Conservation (phyloP, 257 asterid species). For the Nicotiana paniculata region DNA sequence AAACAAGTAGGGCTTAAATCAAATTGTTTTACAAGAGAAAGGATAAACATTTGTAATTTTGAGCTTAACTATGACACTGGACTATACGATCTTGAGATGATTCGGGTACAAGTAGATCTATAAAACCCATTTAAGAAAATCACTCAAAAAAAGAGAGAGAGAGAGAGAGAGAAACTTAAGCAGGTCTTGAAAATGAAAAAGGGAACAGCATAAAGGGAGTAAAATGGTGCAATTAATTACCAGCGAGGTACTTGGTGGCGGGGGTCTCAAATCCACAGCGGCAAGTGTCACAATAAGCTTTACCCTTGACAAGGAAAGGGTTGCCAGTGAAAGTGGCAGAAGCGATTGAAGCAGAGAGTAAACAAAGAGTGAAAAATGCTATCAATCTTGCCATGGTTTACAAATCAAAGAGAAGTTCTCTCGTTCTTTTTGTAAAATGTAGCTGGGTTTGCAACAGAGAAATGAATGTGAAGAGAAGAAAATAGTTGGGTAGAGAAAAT, state of each 20-base stretch:
- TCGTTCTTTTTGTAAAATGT: neutral
- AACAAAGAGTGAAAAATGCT: conserved; percentile 28
- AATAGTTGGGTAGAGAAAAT: neutral
- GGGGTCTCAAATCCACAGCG: conserved; percentile 65
- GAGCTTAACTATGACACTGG: neutral
- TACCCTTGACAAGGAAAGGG: conserved; percentile 32
- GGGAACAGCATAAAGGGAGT: neutral
- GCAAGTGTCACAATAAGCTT: conserved; percentile 66
- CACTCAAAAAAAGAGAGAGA: neutral
- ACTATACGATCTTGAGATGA: neutral
- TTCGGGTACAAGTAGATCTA: neutral
- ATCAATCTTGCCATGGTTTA: conserved; percentile 43
- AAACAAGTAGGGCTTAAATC: neutral
- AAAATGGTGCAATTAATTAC: conserved; percentile 15
- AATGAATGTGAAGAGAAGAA: neutral
- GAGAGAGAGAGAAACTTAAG: neutral
- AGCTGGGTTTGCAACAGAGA: neutral
- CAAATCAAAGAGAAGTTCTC: too few relatives aligned
- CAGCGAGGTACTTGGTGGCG: conserved; percentile 38
- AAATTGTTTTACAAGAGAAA: neutral
- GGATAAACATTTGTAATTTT: neutral
- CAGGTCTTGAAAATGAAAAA: neutral
- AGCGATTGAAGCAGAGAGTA: conserved; percentile 24
- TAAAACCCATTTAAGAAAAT: neutral
- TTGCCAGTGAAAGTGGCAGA: conserved; percentile 11